These are phyloP conservation scores for Heterococcus sp. DNA, from an alignment of 108 stramenopile species.

Conservation along the genomic window DNA sequence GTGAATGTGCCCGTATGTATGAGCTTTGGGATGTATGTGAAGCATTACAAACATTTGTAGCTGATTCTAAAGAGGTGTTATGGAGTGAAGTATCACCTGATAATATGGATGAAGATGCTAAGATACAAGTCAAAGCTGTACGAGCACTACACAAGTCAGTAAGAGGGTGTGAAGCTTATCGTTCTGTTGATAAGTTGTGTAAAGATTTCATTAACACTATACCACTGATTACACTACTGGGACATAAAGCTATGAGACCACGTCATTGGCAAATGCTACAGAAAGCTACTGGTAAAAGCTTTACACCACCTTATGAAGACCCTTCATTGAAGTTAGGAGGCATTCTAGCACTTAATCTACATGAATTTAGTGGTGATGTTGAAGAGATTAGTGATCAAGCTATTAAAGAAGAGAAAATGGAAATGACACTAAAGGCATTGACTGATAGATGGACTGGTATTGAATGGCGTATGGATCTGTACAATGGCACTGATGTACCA, in stretches of 20 bases:
- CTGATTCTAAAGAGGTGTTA: slow-evolving; percentile 52
- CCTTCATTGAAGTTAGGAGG: slow-evolving; percentile 59
- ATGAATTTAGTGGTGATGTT: slow-evolving; percentile 66
- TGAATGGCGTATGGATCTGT: slow-evolving; percentile 61
- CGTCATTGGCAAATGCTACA: slow-evolving; percentile 72
- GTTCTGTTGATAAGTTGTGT: slow-evolving; percentile 55
- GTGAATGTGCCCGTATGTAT: slow-evolving; percentile 51
- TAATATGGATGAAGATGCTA: slow-evolving; percentile 66
- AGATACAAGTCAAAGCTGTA: slow-evolving; percentile 62
- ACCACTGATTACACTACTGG: slow-evolving; percentile 66
- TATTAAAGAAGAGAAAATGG: slow-evolving; percentile 76
- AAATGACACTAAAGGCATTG: slow-evolving; percentile 59
- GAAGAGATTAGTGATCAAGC: slow-evolving; percentile 78
- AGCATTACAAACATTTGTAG: slow-evolving; percentile 56
- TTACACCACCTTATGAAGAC: slow-evolving; percentile 68
- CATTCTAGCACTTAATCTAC: slow-evolving; percentile 64
- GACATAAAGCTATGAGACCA: slow-evolving; percentile 65
- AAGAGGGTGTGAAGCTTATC: slow-evolving; percentile 64
- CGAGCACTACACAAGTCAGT: slow-evolving; percentile 58
- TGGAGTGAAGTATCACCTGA: slow-evolving; percentile 67
- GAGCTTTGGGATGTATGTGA: slow-evolving; percentile 67
- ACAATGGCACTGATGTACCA: slow-evolving; percentile 64
- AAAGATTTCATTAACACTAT: slow-evolving; percentile 75
- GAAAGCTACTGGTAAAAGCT: slow-evolving; percentile 55
- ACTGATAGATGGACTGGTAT: slow-evolving; percentile 64